A percentile compares a stretch with the other conserved stretches of the same genome.
These are phyloP conservation scores for Podila minutissima DNA, from an alignment of 192 early-diverging fungal genomes.

Conservation along the genomic window DNA sequence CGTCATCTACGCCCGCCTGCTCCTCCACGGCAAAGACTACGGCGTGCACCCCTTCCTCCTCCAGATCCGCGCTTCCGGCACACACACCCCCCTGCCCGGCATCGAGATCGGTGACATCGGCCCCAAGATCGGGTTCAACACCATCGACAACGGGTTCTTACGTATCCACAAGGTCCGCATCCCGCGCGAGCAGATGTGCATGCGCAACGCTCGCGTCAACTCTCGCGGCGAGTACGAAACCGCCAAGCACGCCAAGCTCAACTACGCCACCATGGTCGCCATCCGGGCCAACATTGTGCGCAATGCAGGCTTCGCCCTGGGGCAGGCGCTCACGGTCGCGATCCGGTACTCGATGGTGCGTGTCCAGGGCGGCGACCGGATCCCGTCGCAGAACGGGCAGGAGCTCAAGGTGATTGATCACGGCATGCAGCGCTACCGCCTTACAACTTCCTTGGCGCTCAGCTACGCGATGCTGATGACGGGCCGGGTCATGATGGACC, in stretches of 20 bases:
- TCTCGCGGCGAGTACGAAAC: conserved; percentile 75
- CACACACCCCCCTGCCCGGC: conserved; percentile 42
- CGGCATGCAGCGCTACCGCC: conserved; percentile 83
- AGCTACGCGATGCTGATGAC: conserved; percentile 87
- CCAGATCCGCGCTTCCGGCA: conserved; percentile 53
- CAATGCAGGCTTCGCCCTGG: conserved; percentile 58
- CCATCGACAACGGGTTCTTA: conserved; percentile 73
- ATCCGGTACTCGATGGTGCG: conserved; percentile 87
- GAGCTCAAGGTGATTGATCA: conserved; percentile 89
- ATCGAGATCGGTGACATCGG: conserved; percentile 55
- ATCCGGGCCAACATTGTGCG: conserved; percentile 80
- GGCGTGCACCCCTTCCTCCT: conserved; percentile 67
- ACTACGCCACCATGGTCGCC: conserved; percentile 79
- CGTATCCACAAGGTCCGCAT: conserved; percentile 85
- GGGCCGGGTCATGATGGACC: conserved; percentile 72
- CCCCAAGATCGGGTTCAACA: conserved; percentile 79
- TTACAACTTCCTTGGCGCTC: conserved; percentile 83
- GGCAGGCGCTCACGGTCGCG: conserved; percentile 81
- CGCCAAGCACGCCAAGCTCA: conserved; percentile 78
- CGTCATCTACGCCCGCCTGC: conserved; percentile 81
- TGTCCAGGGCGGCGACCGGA: conserved; percentile 65
- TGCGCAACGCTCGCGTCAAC: conserved; percentile 85
- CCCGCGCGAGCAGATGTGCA: conserved; percentile 86
- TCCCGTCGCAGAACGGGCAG: conserved; percentile 57
- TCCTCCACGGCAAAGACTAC: conserved; percentile 74